Conservation (phyloP, 495 filamentous ascomycete genomes). For the Daldinia concentrica region DNA sequence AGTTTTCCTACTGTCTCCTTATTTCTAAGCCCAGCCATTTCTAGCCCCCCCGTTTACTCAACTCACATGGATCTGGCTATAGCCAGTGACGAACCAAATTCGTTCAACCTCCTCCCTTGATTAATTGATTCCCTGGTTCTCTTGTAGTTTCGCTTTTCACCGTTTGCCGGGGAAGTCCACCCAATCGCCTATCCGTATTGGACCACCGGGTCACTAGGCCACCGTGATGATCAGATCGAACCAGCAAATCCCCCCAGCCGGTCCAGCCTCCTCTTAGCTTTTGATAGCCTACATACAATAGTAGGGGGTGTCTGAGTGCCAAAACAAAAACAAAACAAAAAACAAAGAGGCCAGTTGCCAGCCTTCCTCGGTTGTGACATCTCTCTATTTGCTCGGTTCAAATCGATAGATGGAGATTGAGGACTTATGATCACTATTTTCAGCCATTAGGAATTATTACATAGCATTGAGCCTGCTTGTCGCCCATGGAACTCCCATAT, state of each 20-base stretch:
- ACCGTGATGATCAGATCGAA: constrained; percentile 35
- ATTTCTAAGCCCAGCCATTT: background rate
- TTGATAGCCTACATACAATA: background rate
- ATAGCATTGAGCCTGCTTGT: background rate
- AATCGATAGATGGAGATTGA: constrained; percentile 5
- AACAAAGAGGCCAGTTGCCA: constrained; percentile 22
- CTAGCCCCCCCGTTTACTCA: background rate
- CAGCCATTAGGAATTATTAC: constrained; percentile 28
- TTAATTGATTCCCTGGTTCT: constrained; percentile 9
- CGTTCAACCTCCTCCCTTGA: background rate
- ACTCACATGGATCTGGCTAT: constrained; percentile 1
- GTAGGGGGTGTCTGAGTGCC: background rate
- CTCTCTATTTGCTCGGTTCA: constrained; percentile 17
- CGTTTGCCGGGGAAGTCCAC: constrained; percentile 33
- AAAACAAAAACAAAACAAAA: constrained; percentile 10
- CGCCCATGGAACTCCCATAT: constrained; percentile 30
- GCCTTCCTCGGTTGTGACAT: constrained; percentile 14
- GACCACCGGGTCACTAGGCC: constrained; percentile 1
- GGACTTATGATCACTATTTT: constrained; percentile 2
- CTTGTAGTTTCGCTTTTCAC: constrained; percentile 23
- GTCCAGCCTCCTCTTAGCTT: constrained; percentile 27
- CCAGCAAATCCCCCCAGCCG: constrained; percentile 6
- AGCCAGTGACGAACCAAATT: constrained; percentile 6
- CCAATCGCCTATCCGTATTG: constrained; percentile 21
- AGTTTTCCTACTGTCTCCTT: background rate